Base-by-base conservation (phyloP, 2,329 filamentous ascomycete genomes). In the Ploettnerulaceae sp. region DNA sequence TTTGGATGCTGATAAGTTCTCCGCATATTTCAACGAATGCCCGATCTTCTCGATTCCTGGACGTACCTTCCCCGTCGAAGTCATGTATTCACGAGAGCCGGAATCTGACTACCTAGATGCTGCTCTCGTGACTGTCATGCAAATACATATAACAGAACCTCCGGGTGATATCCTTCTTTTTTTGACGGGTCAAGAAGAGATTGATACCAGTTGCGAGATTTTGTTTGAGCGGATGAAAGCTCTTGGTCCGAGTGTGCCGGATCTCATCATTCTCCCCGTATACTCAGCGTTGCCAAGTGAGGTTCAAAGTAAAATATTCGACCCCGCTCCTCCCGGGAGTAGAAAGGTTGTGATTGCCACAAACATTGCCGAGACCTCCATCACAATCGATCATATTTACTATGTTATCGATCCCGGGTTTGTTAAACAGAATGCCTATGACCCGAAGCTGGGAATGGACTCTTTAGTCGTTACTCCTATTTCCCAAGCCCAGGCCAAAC, bases 401-500 rank as follows among this genome's bases (percentile, higher is more conserved):
- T 97, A 95, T 62, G 94, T 98, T 14, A 83, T 98, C 12, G 93
- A 98, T 60, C 90, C 93, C 2, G 93, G 93, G 1, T 98, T 97
- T 57, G 91, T 96, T 51, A 98, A 98, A 71, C 90, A 97, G 64
- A 96, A 93, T 57, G 90, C 88, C 1, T 98, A 96, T 63, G 91
- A 98, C 62, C 87, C 91, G 0, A 97, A 97, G 67, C 78, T 97
- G 2, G 93, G 93, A 45, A 98, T 98, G 91, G 93, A 98, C 61
- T 89, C 91, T 3, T 73, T 98, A 17, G 86, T 97, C 21, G 88
- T 98, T 4, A 96, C 90, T 0, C 94, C 94, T 0, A 95, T 98
- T 54, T 96, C 89, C 0, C 91, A 97, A 66, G 93, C 94, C 0
- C 90, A 97, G 65, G 94, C 93, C 1, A 95, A 95, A 59, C 93